phyloP scores from a whole-genome alignment of 176 grass and related monocot species.

The Hsuehochloa calcarea region DNA sequence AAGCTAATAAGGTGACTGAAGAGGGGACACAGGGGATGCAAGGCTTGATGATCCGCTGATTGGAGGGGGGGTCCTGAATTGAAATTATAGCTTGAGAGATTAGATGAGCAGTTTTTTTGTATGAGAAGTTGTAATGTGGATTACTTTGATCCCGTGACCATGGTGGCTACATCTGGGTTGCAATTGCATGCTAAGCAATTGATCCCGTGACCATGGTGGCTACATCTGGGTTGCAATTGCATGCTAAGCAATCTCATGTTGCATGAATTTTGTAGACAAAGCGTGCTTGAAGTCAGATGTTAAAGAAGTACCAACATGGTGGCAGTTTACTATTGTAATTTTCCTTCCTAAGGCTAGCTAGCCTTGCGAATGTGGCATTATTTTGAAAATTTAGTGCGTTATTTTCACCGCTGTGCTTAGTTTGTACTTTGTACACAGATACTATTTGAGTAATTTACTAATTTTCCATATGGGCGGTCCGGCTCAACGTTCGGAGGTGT shows the following conservation, averaged over 20 bases:
- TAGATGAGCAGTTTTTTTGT: slow-evolving; percentile 22
- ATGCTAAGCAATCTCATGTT: slow-evolving; percentile 1
- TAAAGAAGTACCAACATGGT: slow-evolving; percentile 2
- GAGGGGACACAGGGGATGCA: slow-evolving; percentile 62
- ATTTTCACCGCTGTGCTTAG: background rate
- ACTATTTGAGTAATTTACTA: background rate
- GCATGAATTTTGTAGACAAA: slow-evolving; percentile 24
- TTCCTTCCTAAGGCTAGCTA: background rate
- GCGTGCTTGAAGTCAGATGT: background rate
- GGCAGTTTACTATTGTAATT: background rate
- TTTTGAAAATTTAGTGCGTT: background rate
- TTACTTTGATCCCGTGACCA: background rate
- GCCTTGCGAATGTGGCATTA: background rate
- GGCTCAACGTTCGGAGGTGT: background rate
- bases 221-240: too few species aligned
- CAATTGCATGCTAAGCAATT: background rate
- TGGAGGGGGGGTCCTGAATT: background rate
- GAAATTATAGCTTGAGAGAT: slow-evolving; percentile 21
- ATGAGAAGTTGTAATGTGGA: slow-evolving; percentile 20
- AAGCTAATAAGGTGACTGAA: slow-evolving; percentile 80
- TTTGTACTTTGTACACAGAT: background rate
- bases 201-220: too few species aligned
- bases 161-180: slow-evolving; percentile 7
- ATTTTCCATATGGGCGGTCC: background rate
- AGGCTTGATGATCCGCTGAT: slow-evolving; percentile 58